Evolutionary conservation across 75 land plant genomes (phyloP).

Genomic region (Pinus taeda): DNA sequence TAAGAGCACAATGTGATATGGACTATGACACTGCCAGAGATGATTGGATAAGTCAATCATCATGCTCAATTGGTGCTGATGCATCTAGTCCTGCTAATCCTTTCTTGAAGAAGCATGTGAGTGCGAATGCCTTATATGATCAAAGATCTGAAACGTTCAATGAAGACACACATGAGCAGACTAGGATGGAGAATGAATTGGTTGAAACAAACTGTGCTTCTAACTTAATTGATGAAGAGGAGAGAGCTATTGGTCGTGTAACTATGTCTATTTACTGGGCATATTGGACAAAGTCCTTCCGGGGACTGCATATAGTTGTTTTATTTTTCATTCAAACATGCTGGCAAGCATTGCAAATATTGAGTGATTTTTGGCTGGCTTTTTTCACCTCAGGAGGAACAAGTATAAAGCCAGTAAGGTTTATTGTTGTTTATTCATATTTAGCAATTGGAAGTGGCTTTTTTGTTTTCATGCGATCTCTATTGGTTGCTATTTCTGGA

Average conservation of each 20-base stretch:
- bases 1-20: slow-evolving; percentile 7
- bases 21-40: background rate
- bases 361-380: slow-evolving; percentile 39
- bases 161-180: background rate
- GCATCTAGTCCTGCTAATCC: background rate
- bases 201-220: background rate
- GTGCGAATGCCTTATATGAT: background rate
- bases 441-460: slow-evolving; percentile 23
- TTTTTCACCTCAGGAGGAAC: slow-evolving; percentile 19
- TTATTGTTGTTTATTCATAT: slow-evolving; percentile 23
- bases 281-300: slow-evolving; percentile 33
- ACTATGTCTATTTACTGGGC: slow-evolving; percentile 26
- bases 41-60: background rate
- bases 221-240: slow-evolving; percentile 32
- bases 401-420: slow-evolving; percentile 11
- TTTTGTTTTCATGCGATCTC: slow-evolving; percentile 20
- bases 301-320: slow-evolving; percentile 16
- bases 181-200: background rate
- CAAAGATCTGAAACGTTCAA: background rate
- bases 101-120: background rate
- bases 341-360: slow-evolving; percentile 21
- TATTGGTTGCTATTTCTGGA: slow-evolving; percentile 18
- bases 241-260: slow-evolving; percentile 34
- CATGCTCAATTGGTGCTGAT: slow-evolving; percentile 3
- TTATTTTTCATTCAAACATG: slow-evolving; percentile 20